Conservation (phyloP, 352 stramenopile genomes). For the Phytophthora litchii region DNA sequence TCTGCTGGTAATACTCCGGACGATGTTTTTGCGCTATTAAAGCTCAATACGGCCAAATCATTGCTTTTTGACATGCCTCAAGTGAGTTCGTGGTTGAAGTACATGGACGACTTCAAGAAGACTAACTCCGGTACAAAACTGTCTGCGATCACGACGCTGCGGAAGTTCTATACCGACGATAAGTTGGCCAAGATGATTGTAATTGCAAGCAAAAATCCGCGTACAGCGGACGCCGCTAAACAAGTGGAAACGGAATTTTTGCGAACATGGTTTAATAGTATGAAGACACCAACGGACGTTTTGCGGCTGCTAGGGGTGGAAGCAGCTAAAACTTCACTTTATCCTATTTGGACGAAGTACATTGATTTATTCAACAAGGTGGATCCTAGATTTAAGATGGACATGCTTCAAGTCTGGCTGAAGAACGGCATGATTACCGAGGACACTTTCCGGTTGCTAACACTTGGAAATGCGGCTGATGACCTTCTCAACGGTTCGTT, state of each 20-base stretch:
- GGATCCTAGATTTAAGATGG: slow-evolving; percentile 12
- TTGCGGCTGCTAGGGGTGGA: slow-evolving; percentile 1
- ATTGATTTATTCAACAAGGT: slow-evolving; percentile 13
- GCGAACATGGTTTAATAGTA: slow-evolving; percentile 10
- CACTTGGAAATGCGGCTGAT: slow-evolving; percentile 16
- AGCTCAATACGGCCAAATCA: slow-evolving; percentile 6
- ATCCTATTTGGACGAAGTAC: slow-evolving; percentile 13
- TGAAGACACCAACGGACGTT: slow-evolving; percentile 14
- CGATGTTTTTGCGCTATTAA: slow-evolving; percentile 5
- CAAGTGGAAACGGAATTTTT: slow-evolving; percentile 15
- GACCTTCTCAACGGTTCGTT: slow-evolving; percentile 1
- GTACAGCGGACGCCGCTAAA: slow-evolving; percentile 9
- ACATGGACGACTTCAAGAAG: slow-evolving; percentile 3
- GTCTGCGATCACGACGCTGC: slow-evolving; percentile 2
- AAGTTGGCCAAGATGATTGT: slow-evolving; percentile 4
- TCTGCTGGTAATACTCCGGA: background rate
- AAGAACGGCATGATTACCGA: slow-evolving; percentile 12
- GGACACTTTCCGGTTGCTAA: slow-evolving; percentile 13
- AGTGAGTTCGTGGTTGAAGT: slow-evolving; percentile 4
- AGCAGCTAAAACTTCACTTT: slow-evolving; percentile 4
- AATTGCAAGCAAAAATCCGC: background rate
- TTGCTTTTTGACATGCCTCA: slow-evolving; percentile 6
- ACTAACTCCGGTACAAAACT: background rate
- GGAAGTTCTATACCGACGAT: slow-evolving; percentile 2
- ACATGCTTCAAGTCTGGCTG: slow-evolving; percentile 12